A percentile compares a stretch with the other conserved stretches of the same genome.
Conservation (phyloP, 352 stramenopile species). For the Phytophthora pseudosyringae region DNA sequence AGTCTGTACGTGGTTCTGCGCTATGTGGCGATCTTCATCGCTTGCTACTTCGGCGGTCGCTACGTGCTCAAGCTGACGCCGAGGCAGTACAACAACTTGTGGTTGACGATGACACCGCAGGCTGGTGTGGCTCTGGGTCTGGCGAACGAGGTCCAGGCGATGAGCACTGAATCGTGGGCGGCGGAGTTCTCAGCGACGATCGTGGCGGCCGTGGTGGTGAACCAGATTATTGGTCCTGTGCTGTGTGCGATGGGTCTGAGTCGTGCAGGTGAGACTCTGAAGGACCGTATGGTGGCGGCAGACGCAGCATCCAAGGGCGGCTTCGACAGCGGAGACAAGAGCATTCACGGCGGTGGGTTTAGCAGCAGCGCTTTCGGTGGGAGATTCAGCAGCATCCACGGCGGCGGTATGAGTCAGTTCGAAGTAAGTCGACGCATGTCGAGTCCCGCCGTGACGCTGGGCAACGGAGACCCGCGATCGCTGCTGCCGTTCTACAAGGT, state of each 20-base stretch:
- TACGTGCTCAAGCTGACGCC: conserved; percentile 64
- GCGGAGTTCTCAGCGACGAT: conserved; percentile 69
- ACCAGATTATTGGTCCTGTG: conserved; percentile 74
- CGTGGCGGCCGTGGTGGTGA: conserved; percentile 70
- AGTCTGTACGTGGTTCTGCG: conserved; percentile 64
- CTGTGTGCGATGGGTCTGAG: conserved; percentile 62
- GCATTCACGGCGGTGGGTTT: conserved; percentile 16
- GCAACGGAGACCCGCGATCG: conserved; percentile 50
- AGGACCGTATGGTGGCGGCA: conserved; percentile 27
- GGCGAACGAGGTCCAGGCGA: conserved; percentile 60
- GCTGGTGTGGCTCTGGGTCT: conserved; percentile 66
- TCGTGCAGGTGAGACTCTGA: conserved; percentile 53
- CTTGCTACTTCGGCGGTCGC: conserved; percentile 61
- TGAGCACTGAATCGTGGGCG: conserved; percentile 65
- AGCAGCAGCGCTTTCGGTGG: conserved; percentile 3
- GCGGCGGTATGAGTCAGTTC: conserved; percentile 14
- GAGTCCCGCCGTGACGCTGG: conserved; percentile 16
- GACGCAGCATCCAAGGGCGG: conserved; percentile 19
- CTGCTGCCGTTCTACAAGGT: conserved; percentile 55
- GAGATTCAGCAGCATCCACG: conserved; percentile 7
- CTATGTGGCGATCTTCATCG: conserved; percentile 70
- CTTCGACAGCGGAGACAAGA: conserved; percentile 15
- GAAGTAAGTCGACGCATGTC: conserved; percentile 19
- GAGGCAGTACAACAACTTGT: conserved; percentile 76
- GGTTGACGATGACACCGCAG: conserved; percentile 76